phyloP scores from a whole-genome alignment of 2,329 filamentous ascomycete genomes.

The Didymella glomerata region DNA sequence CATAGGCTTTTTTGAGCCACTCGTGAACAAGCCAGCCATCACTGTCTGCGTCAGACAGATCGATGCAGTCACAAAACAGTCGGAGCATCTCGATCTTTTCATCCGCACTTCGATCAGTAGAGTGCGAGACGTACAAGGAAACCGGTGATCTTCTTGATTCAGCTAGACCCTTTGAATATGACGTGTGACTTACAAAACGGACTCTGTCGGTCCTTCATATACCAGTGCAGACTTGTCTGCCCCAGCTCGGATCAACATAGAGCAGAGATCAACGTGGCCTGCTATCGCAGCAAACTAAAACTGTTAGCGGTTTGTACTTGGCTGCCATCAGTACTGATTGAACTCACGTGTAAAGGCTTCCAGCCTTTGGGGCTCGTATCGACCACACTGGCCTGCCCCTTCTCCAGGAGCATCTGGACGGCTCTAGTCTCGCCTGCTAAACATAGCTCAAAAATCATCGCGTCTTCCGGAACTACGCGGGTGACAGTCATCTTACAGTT shows the following conservation, averaged over 20 bases:
- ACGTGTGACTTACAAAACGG: constrained; percentile 17
- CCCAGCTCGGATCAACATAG: constrained; percentile 22
- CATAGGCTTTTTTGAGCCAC: constrained; percentile 27
- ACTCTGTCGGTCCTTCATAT: constrained; percentile 24
- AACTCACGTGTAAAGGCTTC: constrained; percentile 23
- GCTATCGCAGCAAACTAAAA: constrained; percentile 23
- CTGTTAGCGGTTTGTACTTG: not conserved
- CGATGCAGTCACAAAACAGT: constrained; percentile 27
- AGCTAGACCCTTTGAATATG: not conserved
- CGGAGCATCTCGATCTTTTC: constrained; percentile 27
- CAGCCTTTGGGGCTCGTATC: constrained; percentile 27
- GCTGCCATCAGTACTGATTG: too few species aligned
- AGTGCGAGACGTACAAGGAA: constrained; percentile 22
- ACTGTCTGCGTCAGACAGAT: constrained; percentile 16
- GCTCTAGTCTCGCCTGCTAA: constrained; percentile 21
- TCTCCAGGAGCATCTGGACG: constrained; percentile 22
- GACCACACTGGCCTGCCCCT: constrained; percentile 21
- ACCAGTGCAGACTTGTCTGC: constrained; percentile 28
- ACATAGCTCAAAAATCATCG: constrained; percentile 26
- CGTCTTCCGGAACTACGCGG: constrained; percentile 21
- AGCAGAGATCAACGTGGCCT: constrained; percentile 22
- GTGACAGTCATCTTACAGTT: constrained; percentile 23
- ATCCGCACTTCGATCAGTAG: constrained; percentile 13
- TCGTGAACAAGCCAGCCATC: constrained; percentile 28
- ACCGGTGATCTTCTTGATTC: constrained; percentile 13